Conservation (phyloP, 768 basidiomycete genomes). For the Tylopilus balloui region DNA sequence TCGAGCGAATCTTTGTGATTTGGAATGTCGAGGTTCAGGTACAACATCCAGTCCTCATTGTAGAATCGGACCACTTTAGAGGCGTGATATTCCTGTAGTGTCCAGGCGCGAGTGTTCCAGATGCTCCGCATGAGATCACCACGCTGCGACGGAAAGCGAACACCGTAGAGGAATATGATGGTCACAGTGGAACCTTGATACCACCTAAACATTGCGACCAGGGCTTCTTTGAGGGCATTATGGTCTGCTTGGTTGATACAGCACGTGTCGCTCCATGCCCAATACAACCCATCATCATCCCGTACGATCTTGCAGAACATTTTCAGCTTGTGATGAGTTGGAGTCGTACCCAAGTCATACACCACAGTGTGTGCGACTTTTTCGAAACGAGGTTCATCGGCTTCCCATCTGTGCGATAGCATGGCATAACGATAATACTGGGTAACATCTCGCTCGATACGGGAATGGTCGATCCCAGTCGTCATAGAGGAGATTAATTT, state of each 20-base stretch:
- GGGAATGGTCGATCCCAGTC: neutral
- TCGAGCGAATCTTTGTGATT: neutral
- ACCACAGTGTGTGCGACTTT: neutral
- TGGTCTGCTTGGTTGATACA: neutral
- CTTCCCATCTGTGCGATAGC: neutral
- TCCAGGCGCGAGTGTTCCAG: conserved; percentile 1
- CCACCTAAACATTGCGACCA: neutral
- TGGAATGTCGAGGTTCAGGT: neutral
- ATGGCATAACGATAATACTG: neutral
- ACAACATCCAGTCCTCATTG: neutral
- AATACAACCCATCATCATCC: neutral
- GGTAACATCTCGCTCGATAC: neutral
- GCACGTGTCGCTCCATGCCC: conserved; percentile 2
- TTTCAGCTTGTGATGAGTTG: neutral
- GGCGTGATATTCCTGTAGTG: neutral
- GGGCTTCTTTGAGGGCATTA: neutral
- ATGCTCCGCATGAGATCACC: neutral
- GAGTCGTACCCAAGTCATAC: neutral
- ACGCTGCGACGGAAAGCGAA: neutral
- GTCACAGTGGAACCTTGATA: neutral
- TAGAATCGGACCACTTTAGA: neutral
- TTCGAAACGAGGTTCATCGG: neutral
- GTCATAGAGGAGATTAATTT: neutral
- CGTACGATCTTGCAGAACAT: conserved; percentile 1
- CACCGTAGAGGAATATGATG: neutral